phyloP scores from a whole-genome alignment of 2,329 filamentous ascomycete species.

The Phyllosticta citriasiana region DNA sequence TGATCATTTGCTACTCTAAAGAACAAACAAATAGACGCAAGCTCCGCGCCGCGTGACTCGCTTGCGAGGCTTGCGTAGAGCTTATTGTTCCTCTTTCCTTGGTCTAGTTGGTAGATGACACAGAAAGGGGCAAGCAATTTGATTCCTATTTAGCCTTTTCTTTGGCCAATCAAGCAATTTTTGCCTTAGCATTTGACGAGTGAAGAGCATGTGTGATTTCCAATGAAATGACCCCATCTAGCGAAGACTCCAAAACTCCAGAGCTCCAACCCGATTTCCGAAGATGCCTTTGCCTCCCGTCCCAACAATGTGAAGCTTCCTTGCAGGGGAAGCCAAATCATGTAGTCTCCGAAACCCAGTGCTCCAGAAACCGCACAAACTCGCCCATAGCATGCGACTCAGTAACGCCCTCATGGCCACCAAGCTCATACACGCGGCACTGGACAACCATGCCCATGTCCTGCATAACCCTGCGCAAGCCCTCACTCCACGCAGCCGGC shows the following conservation, averaged over 20 bases:
- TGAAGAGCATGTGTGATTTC: too few species aligned
- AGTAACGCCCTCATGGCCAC: not conserved
- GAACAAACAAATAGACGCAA: not conserved
- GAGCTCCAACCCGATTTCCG: too few species aligned
- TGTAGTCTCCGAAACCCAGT: not conserved
- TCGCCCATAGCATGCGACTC: not conserved
- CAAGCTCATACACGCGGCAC: not conserved
- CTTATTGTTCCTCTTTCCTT: not conserved
- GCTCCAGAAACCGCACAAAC: not conserved
- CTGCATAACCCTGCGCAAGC: not conserved
- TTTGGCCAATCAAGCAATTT: not conserved
- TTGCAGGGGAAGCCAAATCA: not conserved
- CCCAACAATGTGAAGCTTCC: too few species aligned
- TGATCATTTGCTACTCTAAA: too few species aligned
- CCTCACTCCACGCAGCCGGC: not conserved
- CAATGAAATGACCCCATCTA: too few species aligned
- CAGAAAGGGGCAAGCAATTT: not conserved
- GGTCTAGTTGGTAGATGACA: not conserved
- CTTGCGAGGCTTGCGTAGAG: too few species aligned
- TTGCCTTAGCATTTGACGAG: too few species aligned
- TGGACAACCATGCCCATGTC: not conserved
- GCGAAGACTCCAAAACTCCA: too few species aligned
- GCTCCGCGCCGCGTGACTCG: not conserved
- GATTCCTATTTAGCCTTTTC: not conserved
- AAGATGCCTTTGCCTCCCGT: too few species aligned